These are phyloP conservation scores for Rhodosporidiobolus sp. DNA, from an alignment of 768 basidiomycete species.

Conservation along the genomic window DNA sequence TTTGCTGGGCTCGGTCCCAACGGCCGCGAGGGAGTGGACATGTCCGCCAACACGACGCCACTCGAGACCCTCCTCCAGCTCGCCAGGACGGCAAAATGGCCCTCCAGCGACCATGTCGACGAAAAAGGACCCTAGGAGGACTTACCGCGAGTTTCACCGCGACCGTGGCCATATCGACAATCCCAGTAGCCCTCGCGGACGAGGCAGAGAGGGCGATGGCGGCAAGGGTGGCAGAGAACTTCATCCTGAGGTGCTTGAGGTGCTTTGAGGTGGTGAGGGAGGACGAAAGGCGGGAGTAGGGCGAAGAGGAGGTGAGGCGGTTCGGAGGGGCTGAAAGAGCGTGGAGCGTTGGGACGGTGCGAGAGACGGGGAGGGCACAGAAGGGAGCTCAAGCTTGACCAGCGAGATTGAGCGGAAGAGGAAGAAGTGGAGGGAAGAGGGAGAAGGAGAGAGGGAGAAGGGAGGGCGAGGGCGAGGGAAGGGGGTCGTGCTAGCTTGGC, in stretches of 20 bases:
- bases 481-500: background rate
- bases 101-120: too few relatives aligned
- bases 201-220: background rate
- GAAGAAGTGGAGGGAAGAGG: background rate
- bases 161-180: conserved; percentile 21
- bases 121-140: background rate
- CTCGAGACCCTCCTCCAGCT: too few relatives aligned
- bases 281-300: too few relatives aligned
- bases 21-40: background rate
- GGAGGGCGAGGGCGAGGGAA: background rate
- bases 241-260: conserved; percentile 2
- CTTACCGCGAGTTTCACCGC: conserved; percentile 21
- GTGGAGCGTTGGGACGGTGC: background rate
- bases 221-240: background rate
- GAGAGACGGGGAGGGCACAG: background rate
- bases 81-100: too few relatives aligned
- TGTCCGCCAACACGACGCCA: too few relatives aligned
- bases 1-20: background rate
- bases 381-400: background rate
- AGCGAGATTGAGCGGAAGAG: background rate
- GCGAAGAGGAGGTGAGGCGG: too few relatives aligned
- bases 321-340: background rate
- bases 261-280: too few relatives aligned
- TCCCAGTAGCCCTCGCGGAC: conserved; percentile 3
- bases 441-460: background rate